Evolutionary conservation across 163 green algal genomes (phyloP).

Genomic region (Scenedesmus sp.): DNA sequence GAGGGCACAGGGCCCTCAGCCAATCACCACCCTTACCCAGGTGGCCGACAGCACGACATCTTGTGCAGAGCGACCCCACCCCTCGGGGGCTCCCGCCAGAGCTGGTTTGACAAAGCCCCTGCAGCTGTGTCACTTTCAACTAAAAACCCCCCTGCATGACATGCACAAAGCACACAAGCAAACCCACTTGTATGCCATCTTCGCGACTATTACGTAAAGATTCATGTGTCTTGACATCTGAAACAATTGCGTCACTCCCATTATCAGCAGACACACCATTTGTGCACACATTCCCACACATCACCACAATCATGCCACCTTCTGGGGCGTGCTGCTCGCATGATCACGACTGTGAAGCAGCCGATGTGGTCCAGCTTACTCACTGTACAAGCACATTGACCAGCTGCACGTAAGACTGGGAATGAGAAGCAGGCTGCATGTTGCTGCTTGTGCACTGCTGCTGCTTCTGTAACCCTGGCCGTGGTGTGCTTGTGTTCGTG

Average conservation of each 20-base stretch:
- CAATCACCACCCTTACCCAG: too few species aligned
- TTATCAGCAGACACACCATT: neutral
- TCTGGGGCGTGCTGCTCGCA: conserved; percentile 80
- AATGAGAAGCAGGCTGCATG: neutral
- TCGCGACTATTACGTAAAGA: too few species aligned
- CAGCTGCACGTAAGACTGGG: conserved; percentile 54
- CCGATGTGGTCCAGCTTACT: conserved; percentile 89
- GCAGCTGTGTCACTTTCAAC: too few species aligned
- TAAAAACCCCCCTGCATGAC: too few species aligned
- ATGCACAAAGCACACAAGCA: neutral
- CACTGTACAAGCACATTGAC: conserved; percentile 90
- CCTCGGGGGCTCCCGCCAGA: too few species aligned
- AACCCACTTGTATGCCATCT: too few species aligned
- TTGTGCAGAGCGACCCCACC: too few species aligned
- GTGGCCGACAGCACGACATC: too few species aligned
- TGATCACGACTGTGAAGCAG: conserved; percentile 91
- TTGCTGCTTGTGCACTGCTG: neutral
- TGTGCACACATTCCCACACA: neutral
- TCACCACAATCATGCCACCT: conserved; percentile 53
- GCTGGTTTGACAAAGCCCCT: too few species aligned
- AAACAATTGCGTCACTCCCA: too few species aligned
- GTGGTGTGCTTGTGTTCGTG: neutral
- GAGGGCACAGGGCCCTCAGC: too few species aligned
- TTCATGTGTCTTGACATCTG: too few species aligned
- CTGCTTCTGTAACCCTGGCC: neutral